Conservation (phyloP, 2,329 filamentous ascomycete species). For the Cladosporium colombiae region DNA sequence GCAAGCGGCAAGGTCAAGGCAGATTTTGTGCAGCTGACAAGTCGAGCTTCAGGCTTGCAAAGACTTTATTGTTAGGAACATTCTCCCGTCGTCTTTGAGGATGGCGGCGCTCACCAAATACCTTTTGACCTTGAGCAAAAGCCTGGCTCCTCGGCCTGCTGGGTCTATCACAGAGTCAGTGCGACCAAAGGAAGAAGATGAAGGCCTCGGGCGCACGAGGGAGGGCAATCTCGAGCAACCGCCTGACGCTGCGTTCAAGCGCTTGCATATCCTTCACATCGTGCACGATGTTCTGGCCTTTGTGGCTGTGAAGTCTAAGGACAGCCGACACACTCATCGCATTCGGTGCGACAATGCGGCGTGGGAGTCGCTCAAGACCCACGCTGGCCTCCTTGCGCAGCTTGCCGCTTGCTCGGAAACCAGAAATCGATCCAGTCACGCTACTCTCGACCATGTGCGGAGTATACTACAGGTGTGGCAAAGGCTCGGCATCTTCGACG, state of each 20-base stretch:
- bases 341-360: not conserved
- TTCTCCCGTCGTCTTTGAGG: conserved; percentile 22
- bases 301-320: not conserved
- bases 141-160: conserved; percentile 18
- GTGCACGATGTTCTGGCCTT: conserved; percentile 25
- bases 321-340: not conserved
- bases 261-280: conserved; percentile 29
- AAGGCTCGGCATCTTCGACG: conserved; percentile 11
- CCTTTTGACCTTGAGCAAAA: conserved; percentile 24
- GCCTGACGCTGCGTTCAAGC: conserved; percentile 26
- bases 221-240: conserved; percentile 25
- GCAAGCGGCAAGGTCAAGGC: not conserved
- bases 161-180: conserved; percentile 10
- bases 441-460: conserved; percentile 1
- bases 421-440: not conserved
- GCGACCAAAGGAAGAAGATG: conserved; percentile 19
- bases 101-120: conserved; percentile 25
- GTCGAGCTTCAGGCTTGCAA: conserved; percentile 23
- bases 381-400: conserved; percentile 17
- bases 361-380: conserved; percentile 13
- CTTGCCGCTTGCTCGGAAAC: conserved; percentile 17
- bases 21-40: not conserved
- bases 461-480: conserved; percentile 16
- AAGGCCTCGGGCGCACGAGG: conserved; percentile 20
- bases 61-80: conserved; percentile 24